These are phyloP conservation scores for Chrysoporthe cubensis DNA, from an alignment of 2,329 filamentous ascomycete genomes.

Conservation along the genomic window DNA sequence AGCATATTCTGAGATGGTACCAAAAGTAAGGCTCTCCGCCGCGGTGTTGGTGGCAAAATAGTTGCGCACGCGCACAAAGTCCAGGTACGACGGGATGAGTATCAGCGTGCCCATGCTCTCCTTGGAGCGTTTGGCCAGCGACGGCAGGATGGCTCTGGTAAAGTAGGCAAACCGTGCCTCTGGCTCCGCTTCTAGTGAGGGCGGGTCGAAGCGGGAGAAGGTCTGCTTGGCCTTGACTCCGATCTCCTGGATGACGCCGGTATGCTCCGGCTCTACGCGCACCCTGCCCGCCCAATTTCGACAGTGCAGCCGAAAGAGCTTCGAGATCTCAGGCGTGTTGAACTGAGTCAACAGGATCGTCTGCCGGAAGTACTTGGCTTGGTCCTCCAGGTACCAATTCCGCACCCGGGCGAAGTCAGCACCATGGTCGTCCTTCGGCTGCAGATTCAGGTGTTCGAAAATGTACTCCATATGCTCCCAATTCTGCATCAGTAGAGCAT, in stretches of 20 bases:
- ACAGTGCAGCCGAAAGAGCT: conserved; percentile 75
- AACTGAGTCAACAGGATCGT: conserved; percentile 82
- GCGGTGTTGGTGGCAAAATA: conserved; percentile 75
- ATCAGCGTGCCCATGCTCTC: conserved; percentile 74
- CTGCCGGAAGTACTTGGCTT: conserved; percentile 80
- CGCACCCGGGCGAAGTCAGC: conserved; percentile 93
- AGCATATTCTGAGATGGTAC: conserved; percentile 87
- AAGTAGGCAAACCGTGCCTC: conserved; percentile 93
- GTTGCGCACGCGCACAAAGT: conserved; percentile 93
- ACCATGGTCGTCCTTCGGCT: conserved; percentile 86
- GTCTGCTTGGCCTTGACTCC: conserved; percentile 79
- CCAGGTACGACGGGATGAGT: conserved; percentile 91
- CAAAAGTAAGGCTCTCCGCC: conserved; percentile 67
- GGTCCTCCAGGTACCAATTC: conserved; percentile 89
- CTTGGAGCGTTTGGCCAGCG: conserved; percentile 70
- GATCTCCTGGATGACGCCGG: conserved; percentile 74
- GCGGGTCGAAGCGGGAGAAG: conserved; percentile 82
- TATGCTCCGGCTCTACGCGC: conserved; percentile 71
- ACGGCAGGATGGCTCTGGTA: conserved; percentile 76
- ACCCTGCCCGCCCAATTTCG: conserved; percentile 80
- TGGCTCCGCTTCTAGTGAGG: conserved; percentile 74
- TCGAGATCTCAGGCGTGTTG: conserved; percentile 85
- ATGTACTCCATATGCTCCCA: conserved; percentile 96
- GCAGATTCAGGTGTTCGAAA: conserved; percentile 87
- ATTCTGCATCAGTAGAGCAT: conserved; percentile 95